Evolutionary conservation across 2,329 filamentous ascomycete species (phyloP).

Genomic region (Cladosporium sp.): DNA sequence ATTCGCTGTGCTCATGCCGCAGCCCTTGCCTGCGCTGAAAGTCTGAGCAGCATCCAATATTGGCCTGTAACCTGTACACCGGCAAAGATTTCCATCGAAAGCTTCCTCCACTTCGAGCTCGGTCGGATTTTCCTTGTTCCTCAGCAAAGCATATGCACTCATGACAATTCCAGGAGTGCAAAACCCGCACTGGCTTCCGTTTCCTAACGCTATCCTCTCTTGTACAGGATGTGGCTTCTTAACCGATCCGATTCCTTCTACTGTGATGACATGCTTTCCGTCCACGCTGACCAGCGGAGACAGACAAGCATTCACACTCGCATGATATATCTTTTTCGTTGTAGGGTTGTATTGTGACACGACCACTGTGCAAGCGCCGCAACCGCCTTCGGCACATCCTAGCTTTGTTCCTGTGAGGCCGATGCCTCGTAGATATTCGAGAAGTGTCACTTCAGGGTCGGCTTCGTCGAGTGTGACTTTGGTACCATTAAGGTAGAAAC

Average conservation of each 20-base stretch:
- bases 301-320: conserved; percentile 92
- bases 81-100: conserved; percentile 92
- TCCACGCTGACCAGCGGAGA: conserved; percentile 90
- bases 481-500: conserved; percentile 94
- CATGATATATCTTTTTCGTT: conserved; percentile 89
- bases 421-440: conserved; percentile 90
- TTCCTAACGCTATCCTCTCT: conserved; percentile 83
- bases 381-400: conserved; percentile 93
- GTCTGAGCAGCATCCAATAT: conserved; percentile 92
- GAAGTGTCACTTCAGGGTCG: conserved; percentile 84
- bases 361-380: conserved; percentile 93
- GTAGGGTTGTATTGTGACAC: conserved; percentile 91
- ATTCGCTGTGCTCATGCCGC: conserved; percentile 53
- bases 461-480: conserved; percentile 79
- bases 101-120: conserved; percentile 89
- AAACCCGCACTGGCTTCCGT: conserved; percentile 93
- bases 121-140: conserved; percentile 74
- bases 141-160: conserved; percentile 86
- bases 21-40: conserved; percentile 54
- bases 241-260: conserved; percentile 90
- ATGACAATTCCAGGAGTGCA: conserved; percentile 98
- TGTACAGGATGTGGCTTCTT: conserved; percentile 84
- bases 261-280: conserved; percentile 96
- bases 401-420: conserved; percentile 94
- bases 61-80: conserved; percentile 91